Evolutionary conservation across 2,329 filamentous ascomycete species (phyloP).

Genomic region (Fusarium sp.): DNA sequence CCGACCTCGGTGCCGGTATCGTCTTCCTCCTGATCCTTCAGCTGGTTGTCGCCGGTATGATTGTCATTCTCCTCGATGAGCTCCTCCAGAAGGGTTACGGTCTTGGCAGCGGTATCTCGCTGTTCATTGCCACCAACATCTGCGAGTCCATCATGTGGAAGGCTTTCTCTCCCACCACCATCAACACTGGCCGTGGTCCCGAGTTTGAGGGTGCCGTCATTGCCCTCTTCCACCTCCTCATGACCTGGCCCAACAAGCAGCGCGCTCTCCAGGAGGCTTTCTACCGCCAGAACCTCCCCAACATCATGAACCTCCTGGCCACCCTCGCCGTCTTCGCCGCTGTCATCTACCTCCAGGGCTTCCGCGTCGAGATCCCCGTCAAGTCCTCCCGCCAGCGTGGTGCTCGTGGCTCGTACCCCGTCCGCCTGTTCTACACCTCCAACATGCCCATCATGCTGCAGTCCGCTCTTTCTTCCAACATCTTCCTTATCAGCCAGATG

Average conservation of each 20-base stretch:
- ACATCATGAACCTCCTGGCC: constrained; percentile 98
- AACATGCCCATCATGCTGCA: constrained; percentile 99
- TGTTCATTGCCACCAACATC: constrained; percentile 99
- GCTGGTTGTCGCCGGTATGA: constrained; percentile 96
- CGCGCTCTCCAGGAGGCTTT: constrained; percentile 98
- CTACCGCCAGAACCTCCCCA: constrained; percentile 99
- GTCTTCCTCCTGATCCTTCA: constrained; percentile 98
- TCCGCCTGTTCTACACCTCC: constrained; percentile 99
- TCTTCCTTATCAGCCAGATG: constrained; percentile 99
- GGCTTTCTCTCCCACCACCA: constrained; percentile 98
- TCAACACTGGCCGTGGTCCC: constrained; percentile 98
- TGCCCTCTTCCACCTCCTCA: constrained; percentile 94
- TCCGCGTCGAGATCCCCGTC: constrained; percentile 99
- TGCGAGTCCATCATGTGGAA: constrained; percentile 99
- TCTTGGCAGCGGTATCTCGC: constrained; percentile 96
- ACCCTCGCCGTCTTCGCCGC: constrained; percentile 94
- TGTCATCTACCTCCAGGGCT: constrained; percentile 99
- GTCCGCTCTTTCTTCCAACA: constrained; percentile 97
- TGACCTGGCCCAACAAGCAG: constrained; percentile 99
- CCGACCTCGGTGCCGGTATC: constrained; percentile 96
- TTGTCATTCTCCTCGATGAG: constrained; percentile 99
- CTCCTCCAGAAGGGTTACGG: constrained; percentile 99
- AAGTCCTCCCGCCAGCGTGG: constrained; percentile 99
- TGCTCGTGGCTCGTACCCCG: constrained; percentile 96
- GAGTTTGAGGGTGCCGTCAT: constrained; percentile 99